Evolutionary conservation across 139 green algal species (phyloP).

Genomic region (Closterium sp.): DNA sequence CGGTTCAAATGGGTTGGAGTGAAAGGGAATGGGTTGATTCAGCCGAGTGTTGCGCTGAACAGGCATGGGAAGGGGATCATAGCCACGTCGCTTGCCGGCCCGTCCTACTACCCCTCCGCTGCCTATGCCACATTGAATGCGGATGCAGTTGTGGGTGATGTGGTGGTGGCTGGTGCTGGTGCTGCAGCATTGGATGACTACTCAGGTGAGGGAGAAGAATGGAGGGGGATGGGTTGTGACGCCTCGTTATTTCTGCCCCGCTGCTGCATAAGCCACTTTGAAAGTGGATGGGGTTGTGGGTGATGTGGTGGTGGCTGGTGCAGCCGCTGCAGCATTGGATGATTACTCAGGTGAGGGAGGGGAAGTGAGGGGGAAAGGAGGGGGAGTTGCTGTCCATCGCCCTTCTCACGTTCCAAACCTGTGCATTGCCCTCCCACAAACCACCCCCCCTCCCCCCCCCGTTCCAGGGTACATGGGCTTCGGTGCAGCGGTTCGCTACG

Average conservation of each 20-base stretch:
- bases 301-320: no score
- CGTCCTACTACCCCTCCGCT: no score
- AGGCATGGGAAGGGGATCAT: not conserved
- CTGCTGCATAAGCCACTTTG: no score
- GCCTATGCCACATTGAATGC: no score
- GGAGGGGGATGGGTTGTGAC: not conserved
- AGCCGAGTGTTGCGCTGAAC: not conserved
- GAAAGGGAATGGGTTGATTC: not conserved
- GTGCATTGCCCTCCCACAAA: no score
- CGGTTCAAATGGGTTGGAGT: not conserved
- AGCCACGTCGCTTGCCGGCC: no score
- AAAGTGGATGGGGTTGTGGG: no score
- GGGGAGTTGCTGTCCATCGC: not conserved
- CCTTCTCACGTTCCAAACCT: not conserved
- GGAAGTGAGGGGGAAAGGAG: not conserved
- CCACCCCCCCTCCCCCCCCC: no score
- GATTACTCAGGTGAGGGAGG: no score
- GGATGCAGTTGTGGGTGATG: not conserved
- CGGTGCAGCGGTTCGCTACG: not conserved
- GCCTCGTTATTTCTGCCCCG: no score
- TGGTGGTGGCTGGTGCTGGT: not conserved
- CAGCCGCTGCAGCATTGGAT: no score
- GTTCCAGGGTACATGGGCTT: not conserved
- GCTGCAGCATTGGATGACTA: not conserved
- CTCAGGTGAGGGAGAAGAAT: not conserved